Percentiles rank a stretch among this genome's conserved stretches.
Conservation (phyloP, 1,284 basidiomycete species). For the Coriolopsis trogii region DNA sequence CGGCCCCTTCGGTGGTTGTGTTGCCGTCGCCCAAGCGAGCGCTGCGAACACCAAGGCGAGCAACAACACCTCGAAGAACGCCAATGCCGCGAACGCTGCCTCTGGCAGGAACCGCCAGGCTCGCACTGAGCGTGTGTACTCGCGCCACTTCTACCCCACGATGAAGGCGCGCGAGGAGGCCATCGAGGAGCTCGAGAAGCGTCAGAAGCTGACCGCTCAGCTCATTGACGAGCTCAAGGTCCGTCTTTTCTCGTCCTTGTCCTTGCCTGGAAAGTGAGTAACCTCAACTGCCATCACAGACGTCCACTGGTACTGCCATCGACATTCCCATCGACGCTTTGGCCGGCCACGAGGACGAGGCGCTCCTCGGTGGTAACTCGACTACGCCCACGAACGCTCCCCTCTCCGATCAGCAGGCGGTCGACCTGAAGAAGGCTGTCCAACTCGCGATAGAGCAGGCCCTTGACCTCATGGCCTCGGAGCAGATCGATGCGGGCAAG, state of each 20-base stretch:
- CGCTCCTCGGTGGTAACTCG: constrained; percentile 11
- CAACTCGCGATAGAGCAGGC: constrained; percentile 11
- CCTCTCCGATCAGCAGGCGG: constrained; percentile 5
- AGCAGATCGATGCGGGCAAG: constrained; percentile 10
- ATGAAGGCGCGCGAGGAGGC: constrained; percentile 8
- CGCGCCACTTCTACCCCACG: constrained; percentile 10
- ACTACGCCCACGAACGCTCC: constrained; percentile 1
- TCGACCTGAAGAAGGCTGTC: constrained; percentile 14
- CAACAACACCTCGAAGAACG: neutral
- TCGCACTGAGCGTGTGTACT: neutral
- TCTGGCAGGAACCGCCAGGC: neutral
- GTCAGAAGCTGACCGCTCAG: constrained; percentile 11
- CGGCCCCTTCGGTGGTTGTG: constrained; percentile 14
- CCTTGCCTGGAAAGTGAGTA: neutral
- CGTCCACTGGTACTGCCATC: constrained; percentile 12
- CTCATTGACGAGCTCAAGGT: constrained; percentile 9
- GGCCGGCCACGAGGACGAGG: constrained; percentile 11
- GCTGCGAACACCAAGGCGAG: neutral
- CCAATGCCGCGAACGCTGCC: neutral
- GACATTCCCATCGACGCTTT: constrained; percentile 11
- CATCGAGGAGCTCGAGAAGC: constrained; percentile 4
- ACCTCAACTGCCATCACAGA: neutral
- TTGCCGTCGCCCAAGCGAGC: neutral
- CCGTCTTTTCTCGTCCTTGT: neutral
- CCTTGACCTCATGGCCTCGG: neutral